Evolutionary conservation across 768 basidiomycete species (phyloP).

Genomic region (Hortiboletus campestris): DNA sequence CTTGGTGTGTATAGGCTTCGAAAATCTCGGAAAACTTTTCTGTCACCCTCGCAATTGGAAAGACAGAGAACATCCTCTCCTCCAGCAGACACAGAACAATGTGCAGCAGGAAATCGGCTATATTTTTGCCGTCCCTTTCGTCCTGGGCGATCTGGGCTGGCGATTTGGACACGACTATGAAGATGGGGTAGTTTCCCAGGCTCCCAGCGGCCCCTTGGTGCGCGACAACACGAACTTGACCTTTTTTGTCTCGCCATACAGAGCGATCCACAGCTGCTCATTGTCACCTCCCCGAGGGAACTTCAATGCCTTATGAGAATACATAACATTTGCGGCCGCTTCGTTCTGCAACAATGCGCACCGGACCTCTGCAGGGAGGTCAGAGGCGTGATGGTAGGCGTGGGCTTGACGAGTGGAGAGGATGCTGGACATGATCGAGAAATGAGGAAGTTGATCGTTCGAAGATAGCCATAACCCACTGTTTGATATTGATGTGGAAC

Average conservation of each 20-base stretch:
- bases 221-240: constrained; percentile 12
- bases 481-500: too few species aligned
- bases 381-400: constrained; percentile 4
- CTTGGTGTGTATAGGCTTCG: constrained; percentile 34
- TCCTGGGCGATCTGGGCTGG: background rate
- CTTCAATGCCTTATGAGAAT: constrained; percentile 24
- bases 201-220: background rate
- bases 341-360: constrained; percentile 27
- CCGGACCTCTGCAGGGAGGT: constrained; percentile 28
- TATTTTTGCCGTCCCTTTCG: background rate
- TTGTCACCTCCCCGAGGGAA: background rate
- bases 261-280: constrained; percentile 31
- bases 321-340: constrained; percentile 38
- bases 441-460: background rate
- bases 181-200: constrained; percentile 11
- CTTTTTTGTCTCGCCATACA: constrained; percentile 13
- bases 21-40: constrained; percentile 45
- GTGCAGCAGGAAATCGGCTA: background rate
- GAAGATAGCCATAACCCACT: too few species aligned
- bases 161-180: constrained; percentile 14
- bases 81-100: constrained; percentile 12
- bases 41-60: constrained; percentile 49
- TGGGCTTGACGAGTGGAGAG: background rate
- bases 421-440: constrained; percentile 13
- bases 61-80: constrained; percentile 53